phyloP scores from a whole-genome alignment of 2,329 filamentous ascomycete species.

The Venturia oleaginea region DNA sequence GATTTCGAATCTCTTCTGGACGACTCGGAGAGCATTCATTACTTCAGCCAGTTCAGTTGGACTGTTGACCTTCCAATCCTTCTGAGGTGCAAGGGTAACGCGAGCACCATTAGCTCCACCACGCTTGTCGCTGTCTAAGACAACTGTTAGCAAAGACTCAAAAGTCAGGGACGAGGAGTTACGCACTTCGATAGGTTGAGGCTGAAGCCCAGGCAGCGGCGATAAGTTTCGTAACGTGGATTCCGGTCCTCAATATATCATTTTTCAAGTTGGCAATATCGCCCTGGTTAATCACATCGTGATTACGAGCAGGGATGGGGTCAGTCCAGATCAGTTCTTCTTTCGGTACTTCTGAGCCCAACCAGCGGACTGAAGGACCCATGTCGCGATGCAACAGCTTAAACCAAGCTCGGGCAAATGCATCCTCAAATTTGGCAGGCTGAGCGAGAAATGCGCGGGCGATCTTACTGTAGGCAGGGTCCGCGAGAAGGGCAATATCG shows the following conservation, averaged over 20 bases:
- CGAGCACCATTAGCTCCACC: slow-evolving; percentile 73
- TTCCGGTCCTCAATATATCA: background rate
- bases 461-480: slow-evolving; percentile 67
- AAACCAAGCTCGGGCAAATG: slow-evolving; percentile 69
- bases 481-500: slow-evolving; percentile 62
- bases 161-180: too few relatives aligned
- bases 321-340: slow-evolving; percentile 68
- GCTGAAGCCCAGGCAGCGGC: background rate
- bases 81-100: slow-evolving; percentile 63
- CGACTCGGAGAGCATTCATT: slow-evolving; percentile 49
- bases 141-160: background rate
- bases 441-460: slow-evolving; percentile 60
- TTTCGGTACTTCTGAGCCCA: slow-evolving; percentile 64
- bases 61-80: slow-evolving; percentile 67
- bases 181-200: background rate
- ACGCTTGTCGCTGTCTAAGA: slow-evolving; percentile 69
- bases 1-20: slow-evolving; percentile 59
- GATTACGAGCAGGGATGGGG: slow-evolving; percentile 52
- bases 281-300: slow-evolving; percentile 48
- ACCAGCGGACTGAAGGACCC: slow-evolving; percentile 59
- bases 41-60: slow-evolving; percentile 55
- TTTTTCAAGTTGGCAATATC: slow-evolving; percentile 43
- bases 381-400: slow-evolving; percentile 75
- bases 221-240: background rate
- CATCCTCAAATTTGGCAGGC: slow-evolving; percentile 58